Evolutionary conservation across 805 yeast species (phyloP).

Genomic region (Sugiyamaella mastotermitis): DNA sequence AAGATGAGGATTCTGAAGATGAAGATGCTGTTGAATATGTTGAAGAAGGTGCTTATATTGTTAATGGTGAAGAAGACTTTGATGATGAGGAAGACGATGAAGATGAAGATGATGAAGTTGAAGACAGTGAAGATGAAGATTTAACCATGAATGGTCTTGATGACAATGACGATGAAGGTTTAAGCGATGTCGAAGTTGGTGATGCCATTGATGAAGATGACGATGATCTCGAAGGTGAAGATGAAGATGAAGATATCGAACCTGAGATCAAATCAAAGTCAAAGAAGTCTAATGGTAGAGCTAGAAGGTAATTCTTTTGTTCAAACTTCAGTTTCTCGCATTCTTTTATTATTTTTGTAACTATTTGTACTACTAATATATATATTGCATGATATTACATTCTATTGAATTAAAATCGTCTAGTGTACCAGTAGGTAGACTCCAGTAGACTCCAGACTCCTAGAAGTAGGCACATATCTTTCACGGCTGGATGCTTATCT

Average conservation of each 20-base stretch:
- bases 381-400: too few species aligned
- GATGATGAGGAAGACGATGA: constrained; percentile 30
- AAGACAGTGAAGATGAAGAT: constrained; percentile 25
- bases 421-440: too few species aligned
- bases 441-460: too few species aligned
- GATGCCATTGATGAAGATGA: constrained; percentile 11
- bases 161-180: constrained; percentile 5
- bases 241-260: constrained; percentile 7
- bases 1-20: constrained; percentile 25
- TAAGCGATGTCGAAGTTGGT: constrained; percentile 15
- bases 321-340: too few species aligned
- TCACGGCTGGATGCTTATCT: too few species aligned
- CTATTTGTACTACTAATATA: too few species aligned
- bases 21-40: constrained; percentile 32
- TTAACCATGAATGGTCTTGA: background rate
- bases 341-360: too few species aligned
- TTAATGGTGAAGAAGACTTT: constrained; percentile 43
- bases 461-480: too few species aligned
- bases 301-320: background rate
- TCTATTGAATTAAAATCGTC: too few species aligned
- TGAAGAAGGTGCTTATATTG: constrained; percentile 36
- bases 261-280: background rate
- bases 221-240: constrained; percentile 20
- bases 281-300: background rate
- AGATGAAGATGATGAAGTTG: constrained; percentile 42